phyloP scores from a whole-genome alignment of 2,329 filamentous ascomycete species.

The Colletotrichum tofieldiae region DNA sequence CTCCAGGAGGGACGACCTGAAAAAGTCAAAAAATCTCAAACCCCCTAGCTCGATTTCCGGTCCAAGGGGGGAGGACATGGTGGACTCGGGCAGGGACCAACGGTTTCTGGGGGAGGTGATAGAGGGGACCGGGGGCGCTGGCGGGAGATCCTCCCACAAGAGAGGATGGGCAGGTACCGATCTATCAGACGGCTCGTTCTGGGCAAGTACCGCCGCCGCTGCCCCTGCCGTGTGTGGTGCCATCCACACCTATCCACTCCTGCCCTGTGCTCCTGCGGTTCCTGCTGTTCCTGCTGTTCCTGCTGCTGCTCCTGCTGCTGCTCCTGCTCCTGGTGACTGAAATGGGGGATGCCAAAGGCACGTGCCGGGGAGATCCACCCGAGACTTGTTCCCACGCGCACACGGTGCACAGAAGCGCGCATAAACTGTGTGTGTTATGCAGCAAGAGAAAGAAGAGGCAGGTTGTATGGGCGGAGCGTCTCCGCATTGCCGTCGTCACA shows the following conservation, averaged over 20 bases:
- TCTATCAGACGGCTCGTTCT: constrained; percentile 10
- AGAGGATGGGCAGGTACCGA: constrained; percentile 1
- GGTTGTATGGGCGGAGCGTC: not conserved
- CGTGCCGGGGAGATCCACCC: not conserved
- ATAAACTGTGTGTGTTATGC: not conserved
- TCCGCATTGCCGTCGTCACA: not conserved
- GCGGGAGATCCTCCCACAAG: constrained; percentile 10
- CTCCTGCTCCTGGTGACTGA: not conserved
- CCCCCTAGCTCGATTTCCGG: constrained; percentile 25
- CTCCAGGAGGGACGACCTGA: not conserved
- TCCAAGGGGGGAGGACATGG: constrained; percentile 3
- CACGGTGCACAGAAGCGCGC: not conserved
- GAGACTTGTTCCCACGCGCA: not conserved
- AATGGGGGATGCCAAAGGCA: not conserved
- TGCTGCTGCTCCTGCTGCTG: too few species aligned
- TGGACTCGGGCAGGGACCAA: constrained; percentile 17
- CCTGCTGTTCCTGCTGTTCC: not conserved
- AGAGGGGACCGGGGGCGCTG: constrained; percentile 7
- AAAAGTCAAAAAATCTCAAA: constrained; percentile 32
- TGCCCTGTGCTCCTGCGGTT: not conserved
- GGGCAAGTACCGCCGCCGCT: not conserved
- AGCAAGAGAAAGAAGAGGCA: not conserved
- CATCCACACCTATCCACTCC: not conserved
- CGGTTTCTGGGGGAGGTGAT: constrained; percentile 32
- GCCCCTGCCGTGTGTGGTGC: not conserved